These are phyloP conservation scores for Marchantia paleacea DNA, from an alignment of 225 moss, liverwort and hornwort genomes.

Conservation along the genomic window DNA sequence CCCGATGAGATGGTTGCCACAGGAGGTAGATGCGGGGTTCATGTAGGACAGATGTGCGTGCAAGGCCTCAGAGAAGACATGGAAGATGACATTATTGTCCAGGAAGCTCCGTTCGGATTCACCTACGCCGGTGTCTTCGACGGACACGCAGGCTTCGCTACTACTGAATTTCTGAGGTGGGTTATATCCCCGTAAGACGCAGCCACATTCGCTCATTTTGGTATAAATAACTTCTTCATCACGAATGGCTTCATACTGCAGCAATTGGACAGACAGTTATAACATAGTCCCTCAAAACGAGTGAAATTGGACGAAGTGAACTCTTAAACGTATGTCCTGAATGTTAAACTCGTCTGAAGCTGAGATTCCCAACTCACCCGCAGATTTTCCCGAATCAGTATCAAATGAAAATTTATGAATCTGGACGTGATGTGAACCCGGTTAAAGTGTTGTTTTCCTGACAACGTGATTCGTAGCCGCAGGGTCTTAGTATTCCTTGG, in stretches of 20 bases:
- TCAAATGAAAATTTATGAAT: too few relatives aligned
- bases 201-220: background rate
- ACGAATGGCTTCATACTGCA: background rate
- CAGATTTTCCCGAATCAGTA: too few relatives aligned
- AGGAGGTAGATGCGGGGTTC: conserved; percentile 34
- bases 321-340: too few relatives aligned
- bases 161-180: conserved; percentile 65
- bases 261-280: background rate
- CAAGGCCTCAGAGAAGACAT: conserved; percentile 88
- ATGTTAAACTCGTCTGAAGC: too few relatives aligned
- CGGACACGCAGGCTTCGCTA: conserved; percentile 70
- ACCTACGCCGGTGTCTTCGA: conserved; percentile 76
- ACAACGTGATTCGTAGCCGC: too few relatives aligned
- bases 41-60: conserved; percentile 52
- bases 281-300: background rate
- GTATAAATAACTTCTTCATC: background rate
- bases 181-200: background rate
- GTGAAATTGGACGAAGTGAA: background rate
- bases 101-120: conserved; percentile 60
- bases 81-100: conserved; percentile 73
- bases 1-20: conserved; percentile 43
- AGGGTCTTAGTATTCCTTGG: too few relatives aligned
- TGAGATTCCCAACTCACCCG: too few relatives aligned
- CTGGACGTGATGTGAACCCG: too few relatives aligned
- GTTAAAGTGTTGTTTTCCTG: too few relatives aligned